Evolutionary conservation across 208 protist species (phyloP), one percentile per base, ranked within the genome.

Genomic region (Crithidia mellificae): DNA sequence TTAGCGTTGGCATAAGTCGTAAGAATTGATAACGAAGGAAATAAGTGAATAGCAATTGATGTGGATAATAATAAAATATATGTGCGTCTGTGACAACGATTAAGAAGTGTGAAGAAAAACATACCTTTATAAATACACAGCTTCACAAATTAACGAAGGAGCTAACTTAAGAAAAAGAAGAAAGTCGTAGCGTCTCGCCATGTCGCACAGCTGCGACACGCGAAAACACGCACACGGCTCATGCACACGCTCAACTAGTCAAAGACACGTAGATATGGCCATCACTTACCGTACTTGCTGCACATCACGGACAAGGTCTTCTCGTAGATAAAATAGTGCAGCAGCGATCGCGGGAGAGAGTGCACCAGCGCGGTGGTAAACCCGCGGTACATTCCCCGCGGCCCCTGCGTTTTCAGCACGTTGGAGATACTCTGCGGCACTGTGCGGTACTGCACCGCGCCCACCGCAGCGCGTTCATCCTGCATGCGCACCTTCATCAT

Each of bases 241-340:
- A n/a, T n/a, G n/a, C n/a, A n/a, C n/a, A n/a, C n/a, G n/a, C n/a
- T n/a, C n/a, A n/a, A n/a, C n/a, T n/a, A n/a, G n/a, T n/a, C n/a
- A n/a, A 11, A 38, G 34, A 38, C 5, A 38, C 34, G 34, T 11
- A 38, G 11, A 38, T 5, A 38, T 38, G 7, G 34, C 34, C 15
- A 6, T 64, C 14, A 44, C 17, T 39, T 44, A 6, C 54, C 17
- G 25, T 71, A 59, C 17, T 52, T 49, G 6, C 32, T 55, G n/a
- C 63, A 83, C 19, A 87, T 50, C 17, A 80, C 14, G 14, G 68
- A 77, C 2, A 95, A 70, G 19, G 74, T 73, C 59, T 90, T 91
- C 50, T 96, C 92, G 51, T 95, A 96, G 41, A 90, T 55, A 12
- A 84, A 67, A 68, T 90, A 95, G 29, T 96, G 83, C 20, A 89